Base-by-base conservation (phyloP, 2,329 filamentous ascomycete species). In the Trichoderma sp. region DNA sequence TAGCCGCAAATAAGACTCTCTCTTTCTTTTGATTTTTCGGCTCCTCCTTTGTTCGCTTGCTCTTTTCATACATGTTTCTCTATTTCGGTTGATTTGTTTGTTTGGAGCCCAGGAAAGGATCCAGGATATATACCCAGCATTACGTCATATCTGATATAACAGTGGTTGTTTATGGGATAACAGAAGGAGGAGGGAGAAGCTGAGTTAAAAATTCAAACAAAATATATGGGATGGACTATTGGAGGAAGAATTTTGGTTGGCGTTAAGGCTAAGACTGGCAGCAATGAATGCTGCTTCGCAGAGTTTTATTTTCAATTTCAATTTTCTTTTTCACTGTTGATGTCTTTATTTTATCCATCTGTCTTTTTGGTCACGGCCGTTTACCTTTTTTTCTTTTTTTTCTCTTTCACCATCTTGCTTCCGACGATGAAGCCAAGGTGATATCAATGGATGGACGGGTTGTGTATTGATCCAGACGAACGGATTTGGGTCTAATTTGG, bases 81-180 rank as follows among this genome's bases (percentile, higher is more conserved):
- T 55, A n/a, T 52, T 27, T 59, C 63, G 37, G 29, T 37, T 67
- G 40, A 56, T 63, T 49, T 58, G 53, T 68, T 71, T 68, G 31
- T 70, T 74, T 55, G 62, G 49, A 70, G 68, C 49, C 64, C 59
- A 72, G 72, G 73, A 71, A 59, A 72, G 72, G 73, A 71, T 71
- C 69, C 71, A 73, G 74, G 73, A 73, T 76, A 76, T 76, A 77
- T 78, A 77, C 74, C 76, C 74, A 60, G 69, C 59, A 71, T 63
- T 70, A 72, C 68, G 68, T 73, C 62, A 70, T 72, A 72, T 72
- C 71, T 61, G 64, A 70, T 70, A 68, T 35, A 31, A 29, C 35
- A 57, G 69, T 49, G 65, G 35, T 64, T 58, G 55, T 60, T 68
- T 68, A 70, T 56, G 63, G 59, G 65, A 70, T 58, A 60, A 57